A percentile compares a stretch with the other conserved stretches of the same genome.
These are phyloP conservation scores for Acacia melanoxylon DNA, from an alignment of 306 rosid genomes.

Conservation along the genomic window DNA sequence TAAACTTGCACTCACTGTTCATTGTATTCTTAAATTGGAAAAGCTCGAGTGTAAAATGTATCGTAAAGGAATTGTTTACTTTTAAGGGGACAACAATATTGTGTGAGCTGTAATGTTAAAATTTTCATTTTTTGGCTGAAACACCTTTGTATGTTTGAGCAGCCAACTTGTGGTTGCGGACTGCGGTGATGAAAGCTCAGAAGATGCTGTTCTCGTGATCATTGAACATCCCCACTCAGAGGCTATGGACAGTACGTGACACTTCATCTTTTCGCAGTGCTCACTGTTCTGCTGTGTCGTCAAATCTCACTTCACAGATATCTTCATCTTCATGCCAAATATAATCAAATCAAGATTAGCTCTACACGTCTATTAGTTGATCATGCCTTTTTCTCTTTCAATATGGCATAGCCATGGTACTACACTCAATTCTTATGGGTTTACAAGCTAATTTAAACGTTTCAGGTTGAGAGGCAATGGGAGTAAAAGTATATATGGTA, in stretches of 20 bases:
- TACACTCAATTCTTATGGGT: not conserved
- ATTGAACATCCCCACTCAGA: slow-evolving; percentile 75
- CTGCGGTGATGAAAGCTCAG: slow-evolving; percentile 42
- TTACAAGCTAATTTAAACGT: not conserved
- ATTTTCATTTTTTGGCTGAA: slow-evolving; percentile 3
- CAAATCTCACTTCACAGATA: slow-evolving; percentile 32
- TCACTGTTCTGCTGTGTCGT: slow-evolving; percentile 14
- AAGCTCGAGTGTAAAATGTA: not conserved
- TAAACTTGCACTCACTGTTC: slow-evolving; percentile 8
- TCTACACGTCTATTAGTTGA: slow-evolving; percentile 20
- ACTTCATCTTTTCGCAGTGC: slow-evolving; percentile 27
- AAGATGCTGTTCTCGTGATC: slow-evolving; percentile 69
- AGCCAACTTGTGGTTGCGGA: slow-evolving; percentile 66
- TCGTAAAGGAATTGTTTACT: not conserved
- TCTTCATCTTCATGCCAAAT: slow-evolving; percentile 28
- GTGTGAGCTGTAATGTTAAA: not conserved
- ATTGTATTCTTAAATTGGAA: not conserved
- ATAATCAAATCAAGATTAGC: slow-evolving; percentile 21
- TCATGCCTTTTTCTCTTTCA: slow-evolving; percentile 29
- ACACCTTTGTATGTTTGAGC: slow-evolving; percentile 17
- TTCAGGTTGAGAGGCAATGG: not conserved
- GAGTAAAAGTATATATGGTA: not conserved
- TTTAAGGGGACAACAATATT: not conserved
- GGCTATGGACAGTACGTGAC: slow-evolving; percentile 33
- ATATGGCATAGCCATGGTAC: slow-evolving; percentile 20